These are phyloP conservation scores for Aspergillus panamensis DNA, from an alignment of 495 filamentous ascomycete species.

Conservation along the genomic window DNA sequence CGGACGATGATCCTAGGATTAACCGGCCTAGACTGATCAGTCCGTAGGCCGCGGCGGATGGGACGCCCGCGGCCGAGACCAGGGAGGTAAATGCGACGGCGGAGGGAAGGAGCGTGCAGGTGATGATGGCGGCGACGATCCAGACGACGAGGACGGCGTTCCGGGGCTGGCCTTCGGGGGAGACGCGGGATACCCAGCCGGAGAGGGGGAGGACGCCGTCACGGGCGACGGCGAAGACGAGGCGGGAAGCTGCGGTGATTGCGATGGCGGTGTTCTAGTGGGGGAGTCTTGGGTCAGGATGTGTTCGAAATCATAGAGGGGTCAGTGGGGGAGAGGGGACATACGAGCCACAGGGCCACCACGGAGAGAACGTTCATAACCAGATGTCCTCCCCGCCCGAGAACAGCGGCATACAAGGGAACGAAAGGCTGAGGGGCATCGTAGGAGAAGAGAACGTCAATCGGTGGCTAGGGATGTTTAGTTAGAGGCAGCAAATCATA, in stretches of 20 bases:
- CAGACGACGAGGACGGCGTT: slow-evolving; percentile 56
- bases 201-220: slow-evolving; percentile 56
- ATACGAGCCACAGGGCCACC: slow-evolving; percentile 46
- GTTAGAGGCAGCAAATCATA: too few relatives aligned
- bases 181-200: slow-evolving; percentile 50
- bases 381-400: slow-evolving; percentile 51
- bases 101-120: slow-evolving; percentile 52
- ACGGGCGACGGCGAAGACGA: slow-evolving; percentile 55
- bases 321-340: slow-evolving; percentile 5
- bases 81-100: slow-evolving; percentile 55
- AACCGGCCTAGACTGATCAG: slow-evolving; percentile 51
- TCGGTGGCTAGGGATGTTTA: slow-evolving; percentile 31
- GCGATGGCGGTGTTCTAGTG: slow-evolving; percentile 52
- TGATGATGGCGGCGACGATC: slow-evolving; percentile 45
- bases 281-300: too few relatives aligned
- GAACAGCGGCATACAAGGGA: slow-evolving; percentile 48
- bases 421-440: slow-evolving; percentile 54
- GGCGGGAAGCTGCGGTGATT: slow-evolving; percentile 50
- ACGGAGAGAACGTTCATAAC: slow-evolving; percentile 54
- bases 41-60: slow-evolving; percentile 52
- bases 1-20: slow-evolving; percentile 45
- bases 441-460: slow-evolving; percentile 39
- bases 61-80: slow-evolving; percentile 48
- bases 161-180: slow-evolving; percentile 48
- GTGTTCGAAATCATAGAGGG: too few relatives aligned